Base-by-base conservation (phyloP, 2,329 filamentous ascomycete genomes). In the Ilyonectria destructans region DNA sequence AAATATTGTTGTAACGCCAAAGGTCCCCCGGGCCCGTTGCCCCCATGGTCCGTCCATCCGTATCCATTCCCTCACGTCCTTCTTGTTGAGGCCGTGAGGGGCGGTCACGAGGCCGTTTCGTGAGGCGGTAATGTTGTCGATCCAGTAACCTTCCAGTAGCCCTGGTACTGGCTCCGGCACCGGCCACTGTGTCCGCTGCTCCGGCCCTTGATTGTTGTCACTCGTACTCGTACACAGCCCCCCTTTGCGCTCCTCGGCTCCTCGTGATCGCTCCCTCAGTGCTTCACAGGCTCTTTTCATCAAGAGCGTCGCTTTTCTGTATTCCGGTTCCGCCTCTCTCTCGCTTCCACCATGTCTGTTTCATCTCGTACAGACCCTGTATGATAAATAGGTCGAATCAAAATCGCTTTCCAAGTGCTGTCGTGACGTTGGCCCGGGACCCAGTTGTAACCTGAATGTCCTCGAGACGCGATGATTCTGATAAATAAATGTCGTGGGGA, bases 261-360 rank as follows among this genome's bases (percentile, higher is more conserved):
- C 62, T 65, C 26, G 33, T 62, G 19, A 51, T 65, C 58, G 21
- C 15, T n/a, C 29, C 46, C 54, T 33, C 57, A 37, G 33, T 29
- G 58, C 37, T 60, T 69, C 48, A 46, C 57, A 33, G 37, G 54
- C 49, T 68, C 51, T 43, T 61, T 9, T 56, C 37, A 58, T 48
- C 65, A 67, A 58, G 35, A 61, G 68, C 33, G 33, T 71, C 71
- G 69, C 71, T 75, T 75, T 75, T 75, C 66, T 75, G 71, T 73
- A 70, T 63, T 67, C 69, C 61, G 19, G 59, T 68, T 70, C 54
- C 51, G 57, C 69, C 52, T 61, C 19, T 12, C 52, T 60, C 46
- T 58, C 45, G 17, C 31, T 46, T 13, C 26, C 40, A 35, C 17
- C 6, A 7, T 29, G 51, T 29, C 40, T 37, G 31, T 56, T 60